Conservation (phyloP, 257 asterid genomes). For the Nicotiana obtusifolia region DNA sequence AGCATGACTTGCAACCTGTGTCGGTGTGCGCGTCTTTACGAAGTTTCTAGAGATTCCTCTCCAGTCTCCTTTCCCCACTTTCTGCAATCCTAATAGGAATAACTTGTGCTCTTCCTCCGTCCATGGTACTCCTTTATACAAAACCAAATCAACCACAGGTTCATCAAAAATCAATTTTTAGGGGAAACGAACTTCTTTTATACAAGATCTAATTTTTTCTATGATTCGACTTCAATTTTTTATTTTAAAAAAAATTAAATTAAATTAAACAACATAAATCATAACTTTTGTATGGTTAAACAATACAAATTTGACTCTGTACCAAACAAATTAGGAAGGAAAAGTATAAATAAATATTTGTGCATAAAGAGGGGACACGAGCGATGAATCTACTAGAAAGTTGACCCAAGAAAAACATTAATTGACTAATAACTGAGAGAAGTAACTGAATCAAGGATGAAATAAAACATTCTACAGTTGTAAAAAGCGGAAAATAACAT, state of each 20-base stretch:
- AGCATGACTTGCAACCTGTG: slow-evolving; percentile 96
- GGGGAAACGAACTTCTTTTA: neutral
- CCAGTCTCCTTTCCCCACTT: slow-evolving; percentile 88
- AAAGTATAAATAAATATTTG: neutral
- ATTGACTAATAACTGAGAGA: neutral
- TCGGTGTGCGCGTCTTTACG: slow-evolving; percentile 86
- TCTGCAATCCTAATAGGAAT: slow-evolving; percentile 76
- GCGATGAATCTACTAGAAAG: neutral
- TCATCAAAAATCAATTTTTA: neutral
- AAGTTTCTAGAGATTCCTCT: slow-evolving; percentile 83
- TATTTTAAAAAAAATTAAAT: too few species aligned
- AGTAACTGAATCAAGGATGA: neutral
- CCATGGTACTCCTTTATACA: slow-evolving; percentile 71
- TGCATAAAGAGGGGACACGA: neutral
- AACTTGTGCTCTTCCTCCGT: slow-evolving; percentile 84
- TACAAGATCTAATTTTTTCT: neutral
- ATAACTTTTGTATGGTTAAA: neutral
- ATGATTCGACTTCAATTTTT: neutral
- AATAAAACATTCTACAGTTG: neutral
- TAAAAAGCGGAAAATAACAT: neutral
- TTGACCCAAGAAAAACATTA: neutral
- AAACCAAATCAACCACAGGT: neutral
- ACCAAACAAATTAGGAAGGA: neutral
- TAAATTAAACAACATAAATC: neutral
- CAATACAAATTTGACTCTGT: neutral